phyloP scores from a whole-genome alignment of 1,284 basidiomycete genomes.

The Polyporus tsugae region DNA sequence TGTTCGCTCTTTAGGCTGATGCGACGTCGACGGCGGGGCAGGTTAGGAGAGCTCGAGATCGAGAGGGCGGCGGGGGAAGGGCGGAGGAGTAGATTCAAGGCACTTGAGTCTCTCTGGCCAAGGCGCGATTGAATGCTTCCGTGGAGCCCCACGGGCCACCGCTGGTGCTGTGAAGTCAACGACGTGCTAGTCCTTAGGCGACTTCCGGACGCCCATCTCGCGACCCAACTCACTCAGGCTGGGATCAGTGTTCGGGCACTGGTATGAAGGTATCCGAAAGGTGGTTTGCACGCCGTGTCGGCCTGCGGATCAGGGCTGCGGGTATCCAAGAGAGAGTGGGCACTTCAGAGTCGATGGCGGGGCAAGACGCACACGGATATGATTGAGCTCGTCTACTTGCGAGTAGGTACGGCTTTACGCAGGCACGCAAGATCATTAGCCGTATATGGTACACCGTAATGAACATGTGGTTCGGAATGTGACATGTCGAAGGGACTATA shows the following conservation, averaged over 20 bases:
- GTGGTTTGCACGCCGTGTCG: not conserved
- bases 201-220: slow-evolving; percentile 16
- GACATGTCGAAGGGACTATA: not conserved
- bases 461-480: slow-evolving; percentile 10
- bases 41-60: not conserved
- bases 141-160: slow-evolving; percentile 13
- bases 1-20: not conserved
- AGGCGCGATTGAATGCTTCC: slow-evolving; percentile 21
- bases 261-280: not conserved
- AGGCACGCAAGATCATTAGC: slow-evolving; percentile 7
- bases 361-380: slow-evolving; percentile 11
- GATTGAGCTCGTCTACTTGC: slow-evolving; percentile 7
- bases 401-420: slow-evolving; percentile 2
- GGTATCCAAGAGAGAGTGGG: not conserved
- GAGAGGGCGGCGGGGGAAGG: slow-evolving; percentile 2
- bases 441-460: not conserved
- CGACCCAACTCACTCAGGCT: not conserved
- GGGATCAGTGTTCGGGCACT: not conserved
- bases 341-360: not conserved
- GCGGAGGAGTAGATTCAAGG: not conserved
- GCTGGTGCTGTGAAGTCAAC: not conserved
- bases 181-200: slow-evolving; percentile 18
- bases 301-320: not conserved
- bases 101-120: slow-evolving; percentile 17
- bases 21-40: slow-evolving; percentile 2